These are phyloP conservation scores for Tremella fuciformis DNA, from an alignment of 768 basidiomycete species.

Conservation along the genomic window DNA sequence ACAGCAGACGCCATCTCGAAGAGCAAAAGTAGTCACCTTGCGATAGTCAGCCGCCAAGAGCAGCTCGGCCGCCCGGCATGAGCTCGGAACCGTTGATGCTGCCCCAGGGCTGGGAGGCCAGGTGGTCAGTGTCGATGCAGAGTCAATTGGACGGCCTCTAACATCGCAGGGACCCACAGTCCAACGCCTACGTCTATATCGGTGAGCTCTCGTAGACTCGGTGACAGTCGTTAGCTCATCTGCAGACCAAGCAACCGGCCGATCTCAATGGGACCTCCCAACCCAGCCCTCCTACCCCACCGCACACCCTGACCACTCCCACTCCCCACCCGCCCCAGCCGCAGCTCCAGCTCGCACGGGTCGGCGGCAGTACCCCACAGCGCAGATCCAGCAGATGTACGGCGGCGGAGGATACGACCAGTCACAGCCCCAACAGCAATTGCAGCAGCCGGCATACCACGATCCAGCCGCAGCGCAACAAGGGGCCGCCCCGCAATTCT, in stretches of 20 bases:
- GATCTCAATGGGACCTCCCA: constrained; percentile 86
- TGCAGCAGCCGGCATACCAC: constrained; percentile 45
- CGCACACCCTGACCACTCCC: constrained; percentile 41
- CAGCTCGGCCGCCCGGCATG: neutral
- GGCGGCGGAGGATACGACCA: constrained; percentile 54
- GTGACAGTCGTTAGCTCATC: constrained; percentile 8
- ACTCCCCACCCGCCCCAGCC: constrained; percentile 53
- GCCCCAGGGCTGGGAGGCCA: constrained; percentile 87
- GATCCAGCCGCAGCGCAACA: constrained; percentile 22
- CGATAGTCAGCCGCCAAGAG: too few species aligned
- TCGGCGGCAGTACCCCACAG: constrained; percentile 82
- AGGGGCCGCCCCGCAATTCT: constrained; percentile 30
- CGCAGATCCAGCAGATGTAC: constrained; percentile 67
- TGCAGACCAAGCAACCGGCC: constrained; percentile 69
- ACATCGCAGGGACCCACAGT: constrained; percentile 65
- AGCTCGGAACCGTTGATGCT: constrained; percentile 51
- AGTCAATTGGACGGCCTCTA: constrained; percentile 19
- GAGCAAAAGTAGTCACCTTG: too few species aligned
- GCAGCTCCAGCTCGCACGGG: constrained; percentile 61
- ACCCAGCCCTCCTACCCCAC: constrained; percentile 51
- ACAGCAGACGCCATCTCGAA: too few species aligned
- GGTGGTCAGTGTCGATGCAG: constrained; percentile 58
- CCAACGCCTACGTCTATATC: constrained; percentile 83
- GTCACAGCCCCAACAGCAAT: constrained; percentile 57
- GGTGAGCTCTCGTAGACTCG: neutral